These are phyloP conservation scores for Linnemannia elongata DNA, from an alignment of 192 early-diverging fungal genomes.

Conservation along the genomic window DNA sequence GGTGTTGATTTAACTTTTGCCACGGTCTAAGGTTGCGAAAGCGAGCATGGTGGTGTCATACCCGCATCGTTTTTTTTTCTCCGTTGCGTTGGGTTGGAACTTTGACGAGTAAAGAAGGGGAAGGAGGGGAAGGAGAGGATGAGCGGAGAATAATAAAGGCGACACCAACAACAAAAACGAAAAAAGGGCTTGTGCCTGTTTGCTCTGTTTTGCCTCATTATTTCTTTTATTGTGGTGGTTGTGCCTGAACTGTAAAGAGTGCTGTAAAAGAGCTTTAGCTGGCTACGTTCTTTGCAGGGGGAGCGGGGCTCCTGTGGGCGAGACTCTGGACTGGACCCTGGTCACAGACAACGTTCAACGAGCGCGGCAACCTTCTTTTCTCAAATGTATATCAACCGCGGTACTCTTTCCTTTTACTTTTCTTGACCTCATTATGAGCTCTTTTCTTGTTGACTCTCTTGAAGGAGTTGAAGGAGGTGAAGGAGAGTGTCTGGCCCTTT, in stretches of 20 bases:
- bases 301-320: background rate
- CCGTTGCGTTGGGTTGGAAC: conserved; percentile 4
- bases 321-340: background rate
- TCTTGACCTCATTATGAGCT: background rate
- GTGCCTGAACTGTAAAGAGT: background rate
- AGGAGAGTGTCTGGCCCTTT: background rate
- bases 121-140: background rate
- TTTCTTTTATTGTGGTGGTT: background rate
- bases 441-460: background rate
- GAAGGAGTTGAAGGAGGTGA: background rate
- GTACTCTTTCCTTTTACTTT: background rate
- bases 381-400: background rate
- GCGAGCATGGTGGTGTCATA: background rate
- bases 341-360: background rate
- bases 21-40: background rate
- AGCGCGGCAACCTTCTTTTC: background rate
- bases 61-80: background rate
- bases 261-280: background rate
- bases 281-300: background rate
- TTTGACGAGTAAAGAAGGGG: background rate
- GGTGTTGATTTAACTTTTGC: background rate
- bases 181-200: background rate
- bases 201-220: background rate
- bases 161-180: background rate
- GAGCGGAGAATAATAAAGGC: background rate